Evolutionary conservation across 1,284 basidiomycete genomes (phyloP).

Genomic region (Cryptococcus sp.): DNA sequence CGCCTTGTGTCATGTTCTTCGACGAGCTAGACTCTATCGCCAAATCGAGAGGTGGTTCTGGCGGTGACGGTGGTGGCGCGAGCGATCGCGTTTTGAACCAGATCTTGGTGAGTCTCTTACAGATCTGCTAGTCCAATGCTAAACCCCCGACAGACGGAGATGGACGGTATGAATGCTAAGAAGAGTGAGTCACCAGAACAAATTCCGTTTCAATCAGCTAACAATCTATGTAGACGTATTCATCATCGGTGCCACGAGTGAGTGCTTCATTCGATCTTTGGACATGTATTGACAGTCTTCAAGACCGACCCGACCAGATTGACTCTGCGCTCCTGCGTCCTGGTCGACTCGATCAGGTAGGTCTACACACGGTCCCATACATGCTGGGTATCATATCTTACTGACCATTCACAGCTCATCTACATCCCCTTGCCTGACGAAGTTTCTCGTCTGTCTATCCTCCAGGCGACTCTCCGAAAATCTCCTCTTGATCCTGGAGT

Average conservation of each 20-base stretch:
- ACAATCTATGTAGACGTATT: slow-evolving; percentile 67
- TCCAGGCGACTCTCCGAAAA: slow-evolving; percentile 88
- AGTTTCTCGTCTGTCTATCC: slow-evolving; percentile 83
- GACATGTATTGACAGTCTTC: slow-evolving; percentile 7
- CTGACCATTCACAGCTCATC: slow-evolving; percentile 64
- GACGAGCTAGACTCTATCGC: slow-evolving; percentile 99
- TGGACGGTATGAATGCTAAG: slow-evolving; percentile 99
- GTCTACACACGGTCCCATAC: slow-evolving; percentile 26
- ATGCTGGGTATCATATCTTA: slow-evolving; percentile 29
- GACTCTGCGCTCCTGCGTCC: slow-evolving; percentile 96
- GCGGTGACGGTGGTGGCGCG: slow-evolving; percentile 85
- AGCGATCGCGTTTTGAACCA: slow-evolving; percentile 97
- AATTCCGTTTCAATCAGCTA: slow-evolving; percentile 1
- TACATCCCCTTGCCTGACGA: slow-evolving; percentile 95
- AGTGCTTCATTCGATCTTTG: slow-evolving; percentile 6
- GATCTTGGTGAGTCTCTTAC: slow-evolving; percentile 61
- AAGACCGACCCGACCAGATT: slow-evolving; percentile 94
- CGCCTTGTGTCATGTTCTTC: slow-evolving; percentile 99
- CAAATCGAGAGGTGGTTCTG: slow-evolving; percentile 81
- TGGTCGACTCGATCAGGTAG: slow-evolving; percentile 80
- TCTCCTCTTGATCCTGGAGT: slow-evolving; percentile 86
- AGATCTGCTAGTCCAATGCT: slow-evolving; percentile 12
- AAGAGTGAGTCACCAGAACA: slow-evolving; percentile 61
- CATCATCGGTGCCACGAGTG: slow-evolving; percentile 92
- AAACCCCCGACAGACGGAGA: slow-evolving; percentile 68